These are phyloP conservation scores for Penicillium palitans DNA, from an alignment of 2,329 filamentous ascomycete genomes.

Conservation along the genomic window DNA sequence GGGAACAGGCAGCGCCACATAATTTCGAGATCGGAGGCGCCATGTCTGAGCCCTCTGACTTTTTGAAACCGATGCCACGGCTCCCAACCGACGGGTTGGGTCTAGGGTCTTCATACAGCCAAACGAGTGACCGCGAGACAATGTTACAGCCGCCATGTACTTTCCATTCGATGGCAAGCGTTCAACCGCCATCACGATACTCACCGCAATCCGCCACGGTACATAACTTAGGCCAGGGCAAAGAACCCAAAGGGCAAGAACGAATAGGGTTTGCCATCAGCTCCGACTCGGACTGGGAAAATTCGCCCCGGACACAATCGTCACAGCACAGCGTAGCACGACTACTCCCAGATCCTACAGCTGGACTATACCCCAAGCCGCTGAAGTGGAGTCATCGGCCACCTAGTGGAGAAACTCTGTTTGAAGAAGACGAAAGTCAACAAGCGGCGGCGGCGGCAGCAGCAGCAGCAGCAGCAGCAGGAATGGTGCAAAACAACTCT, in stretches of 20 bases:
- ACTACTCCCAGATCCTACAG: slow-evolving; percentile 38
- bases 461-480: background rate
- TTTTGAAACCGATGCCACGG: slow-evolving; percentile 28
- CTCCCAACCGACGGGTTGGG: slow-evolving; percentile 22
- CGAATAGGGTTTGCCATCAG: slow-evolving; percentile 24
- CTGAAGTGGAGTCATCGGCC: slow-evolving; percentile 36
- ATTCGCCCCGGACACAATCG: slow-evolving; percentile 33
- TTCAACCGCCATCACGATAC: slow-evolving; percentile 17
- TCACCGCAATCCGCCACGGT: slow-evolving; percentile 24
- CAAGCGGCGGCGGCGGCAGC: slow-evolving; percentile 9
- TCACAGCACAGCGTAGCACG: slow-evolving; percentile 42
- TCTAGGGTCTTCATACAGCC: slow-evolving; percentile 9
- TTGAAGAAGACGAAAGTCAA: slow-evolving; percentile 39
- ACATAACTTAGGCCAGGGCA: slow-evolving; percentile 1
- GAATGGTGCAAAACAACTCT: background rate
- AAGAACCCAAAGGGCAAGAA: slow-evolving; percentile 2
- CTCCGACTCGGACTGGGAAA: slow-evolving; percentile 29
- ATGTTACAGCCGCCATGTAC: slow-evolving; percentile 17
- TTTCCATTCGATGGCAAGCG: slow-evolving; percentile 17
- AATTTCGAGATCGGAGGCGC: slow-evolving; percentile 43
- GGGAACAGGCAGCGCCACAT: slow-evolving; percentile 25
- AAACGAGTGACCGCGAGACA: slow-evolving; percentile 16
- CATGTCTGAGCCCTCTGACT: slow-evolving; percentile 41
- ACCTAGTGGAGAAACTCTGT: slow-evolving; percentile 37
- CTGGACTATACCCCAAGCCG: slow-evolving; percentile 40